Evolutionary conservation across 345 rosid genomes (phyloP).

Genomic region (Hevea brasiliensis): DNA sequence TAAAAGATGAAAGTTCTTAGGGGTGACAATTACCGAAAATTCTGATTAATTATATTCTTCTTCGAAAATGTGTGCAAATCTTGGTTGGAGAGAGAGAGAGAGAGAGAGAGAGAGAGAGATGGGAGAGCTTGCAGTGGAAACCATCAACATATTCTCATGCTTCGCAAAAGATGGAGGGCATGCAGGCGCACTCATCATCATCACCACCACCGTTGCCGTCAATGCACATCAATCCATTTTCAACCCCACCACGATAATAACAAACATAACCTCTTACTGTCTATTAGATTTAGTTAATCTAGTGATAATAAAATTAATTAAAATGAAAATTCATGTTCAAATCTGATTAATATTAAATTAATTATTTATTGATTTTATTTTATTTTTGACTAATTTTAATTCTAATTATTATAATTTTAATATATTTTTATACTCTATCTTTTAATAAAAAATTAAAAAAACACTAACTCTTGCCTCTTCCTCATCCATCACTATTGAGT

Average conservation of each 20-base stretch:
- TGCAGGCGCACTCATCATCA: constrained; percentile 44
- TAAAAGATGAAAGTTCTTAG: constrained; percentile 20
- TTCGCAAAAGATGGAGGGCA: constrained; percentile 42
- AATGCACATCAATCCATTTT: constrained; percentile 10
- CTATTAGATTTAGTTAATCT: no score
- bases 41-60: constrained; percentile 24
- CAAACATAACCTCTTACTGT: constrained; percentile 2
- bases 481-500: no score
- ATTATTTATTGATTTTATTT: no score
- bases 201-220: constrained; percentile 33
- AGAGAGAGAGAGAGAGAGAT: no score
- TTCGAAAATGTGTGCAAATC: constrained; percentile 35
- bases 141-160: constrained; percentile 40
- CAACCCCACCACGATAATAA: constrained; percentile 21
- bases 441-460: no score
- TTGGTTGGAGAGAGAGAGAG: constrained; percentile 31
- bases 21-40: constrained; percentile 26
- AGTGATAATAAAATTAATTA: no score
- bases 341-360: no score
- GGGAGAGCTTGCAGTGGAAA: constrained; percentile 43
- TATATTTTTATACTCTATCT: no score
- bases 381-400: no score
- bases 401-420: no score
- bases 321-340: no score
- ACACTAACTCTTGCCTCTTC: no score